Conservation (phyloP, 306 rosid species). For the Corylus americana region DNA sequence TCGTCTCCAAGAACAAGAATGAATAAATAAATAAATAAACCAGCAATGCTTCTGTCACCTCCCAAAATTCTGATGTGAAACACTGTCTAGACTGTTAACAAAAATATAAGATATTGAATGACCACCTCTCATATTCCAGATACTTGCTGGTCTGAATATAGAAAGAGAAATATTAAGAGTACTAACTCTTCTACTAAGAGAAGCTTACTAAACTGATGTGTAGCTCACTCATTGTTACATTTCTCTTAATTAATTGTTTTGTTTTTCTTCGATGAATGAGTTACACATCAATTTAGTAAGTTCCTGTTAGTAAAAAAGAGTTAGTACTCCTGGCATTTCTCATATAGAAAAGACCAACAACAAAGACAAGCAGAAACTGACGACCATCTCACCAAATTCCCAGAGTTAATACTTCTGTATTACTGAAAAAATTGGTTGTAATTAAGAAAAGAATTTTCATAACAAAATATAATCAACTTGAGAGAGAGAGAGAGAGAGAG, state of each 20-base stretch:
- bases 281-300: too few species aligned
- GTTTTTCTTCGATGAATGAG: too few species aligned
- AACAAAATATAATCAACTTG: background rate
- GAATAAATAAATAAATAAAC: background rate
- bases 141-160: background rate
- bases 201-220: too few species aligned
- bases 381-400: background rate
- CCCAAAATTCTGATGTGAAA: background rate
- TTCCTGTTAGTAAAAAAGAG: too few species aligned
- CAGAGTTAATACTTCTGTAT: background rate
- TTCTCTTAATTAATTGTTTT: too few species aligned
- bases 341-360: background rate
- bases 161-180: too few species aligned
- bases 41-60: background rate
- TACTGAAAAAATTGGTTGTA: background rate
- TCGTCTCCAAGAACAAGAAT: background rate
- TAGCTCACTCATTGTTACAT: too few species aligned
- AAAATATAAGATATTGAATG: background rate
- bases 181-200: too few species aligned
- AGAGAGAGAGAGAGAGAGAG: background rate
- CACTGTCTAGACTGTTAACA: background rate
- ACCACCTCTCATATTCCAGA: background rate
- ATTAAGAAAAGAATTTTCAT: background rate
- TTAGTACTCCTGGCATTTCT: too few species aligned
- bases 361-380: background rate